A percentile compares a stretch with the other conserved stretches of the same genome.
These are phyloP conservation scores for Umbelopsis sp. DNA, from an alignment of 192 early-diverging fungal genomes.

Conservation along the genomic window DNA sequence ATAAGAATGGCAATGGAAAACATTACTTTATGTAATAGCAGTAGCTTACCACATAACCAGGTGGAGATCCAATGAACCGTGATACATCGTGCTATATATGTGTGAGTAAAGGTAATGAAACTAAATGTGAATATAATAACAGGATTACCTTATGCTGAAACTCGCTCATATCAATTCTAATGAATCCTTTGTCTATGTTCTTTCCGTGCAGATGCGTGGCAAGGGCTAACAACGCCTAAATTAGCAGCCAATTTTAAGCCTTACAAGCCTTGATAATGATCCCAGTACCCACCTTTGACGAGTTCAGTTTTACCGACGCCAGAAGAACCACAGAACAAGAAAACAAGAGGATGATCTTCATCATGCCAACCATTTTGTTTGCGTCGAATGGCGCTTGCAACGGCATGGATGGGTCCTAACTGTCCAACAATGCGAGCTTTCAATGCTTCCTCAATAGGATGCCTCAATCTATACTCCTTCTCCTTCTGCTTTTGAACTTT, in stretches of 20 bases:
- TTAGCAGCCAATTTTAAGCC: not conserved
- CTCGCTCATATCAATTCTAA: conserved; percentile 50
- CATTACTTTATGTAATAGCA: not conserved
- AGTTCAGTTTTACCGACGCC: conserved; percentile 49
- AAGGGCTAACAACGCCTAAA: conserved; percentile 17
- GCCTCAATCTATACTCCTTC: conserved; percentile 39
- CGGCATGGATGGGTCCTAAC: conserved; percentile 43
- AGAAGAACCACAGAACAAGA: conserved; percentile 47
- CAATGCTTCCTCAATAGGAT: conserved; percentile 43
- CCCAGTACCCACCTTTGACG: conserved; percentile 32
- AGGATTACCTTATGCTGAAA: conserved; percentile 40
- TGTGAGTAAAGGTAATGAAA: not conserved
- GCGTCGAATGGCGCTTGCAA: conserved; percentile 47
- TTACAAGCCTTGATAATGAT: no score
- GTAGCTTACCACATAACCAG: conserved; percentile 43
- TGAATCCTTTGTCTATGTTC: conserved; percentile 40
- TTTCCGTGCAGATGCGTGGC: conserved; percentile 42
- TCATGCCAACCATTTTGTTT: conserved; percentile 55
- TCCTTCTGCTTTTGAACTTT: conserved; percentile 25
- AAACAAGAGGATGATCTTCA: conserved; percentile 48
- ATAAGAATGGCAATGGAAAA: no score
- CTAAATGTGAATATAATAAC: not conserved
- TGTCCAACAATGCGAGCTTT: conserved; percentile 44
- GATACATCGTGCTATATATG: conserved; percentile 41
- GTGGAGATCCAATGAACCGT: conserved; percentile 46